A percentile compares a stretch with the other conserved stretches of the same genome.
Conservation (phyloP, 2,329 filamentous ascomycete genomes). For the Curvularia verruculosa region DNA sequence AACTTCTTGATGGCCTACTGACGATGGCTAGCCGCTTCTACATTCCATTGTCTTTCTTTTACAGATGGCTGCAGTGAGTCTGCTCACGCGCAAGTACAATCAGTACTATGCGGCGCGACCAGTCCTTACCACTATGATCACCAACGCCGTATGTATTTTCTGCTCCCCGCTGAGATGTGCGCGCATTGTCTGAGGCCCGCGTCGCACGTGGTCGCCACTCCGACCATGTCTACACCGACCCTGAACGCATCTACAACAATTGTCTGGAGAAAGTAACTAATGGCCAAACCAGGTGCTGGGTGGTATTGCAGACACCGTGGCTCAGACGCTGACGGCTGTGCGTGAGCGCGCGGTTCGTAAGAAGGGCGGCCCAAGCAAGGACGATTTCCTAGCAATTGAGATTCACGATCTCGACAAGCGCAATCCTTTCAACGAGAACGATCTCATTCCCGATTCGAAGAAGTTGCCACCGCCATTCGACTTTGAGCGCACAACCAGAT, state of each 20-base stretch:
- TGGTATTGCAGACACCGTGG: constrained; percentile 94
- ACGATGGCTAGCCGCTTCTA: constrained; percentile 73
- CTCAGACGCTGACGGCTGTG: constrained; percentile 87
- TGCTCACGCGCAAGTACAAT: constrained; percentile 87
- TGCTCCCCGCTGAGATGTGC: background rate
- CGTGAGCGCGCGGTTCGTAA: constrained; percentile 71
- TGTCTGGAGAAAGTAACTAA: constrained; percentile 15
- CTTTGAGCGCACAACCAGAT: constrained; percentile 90
- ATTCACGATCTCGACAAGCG: constrained; percentile 86
- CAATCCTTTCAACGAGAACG: constrained; percentile 68
- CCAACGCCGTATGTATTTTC: constrained; percentile 76
- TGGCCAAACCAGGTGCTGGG: constrained; percentile 65
- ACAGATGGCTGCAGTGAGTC: constrained; percentile 84
- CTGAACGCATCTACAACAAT: background rate
- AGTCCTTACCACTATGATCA: constrained; percentile 99
- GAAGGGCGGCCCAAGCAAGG: constrained; percentile 66
- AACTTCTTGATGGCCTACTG: constrained; percentile 7
- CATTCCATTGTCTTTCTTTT: constrained; percentile 84
- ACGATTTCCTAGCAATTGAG: constrained; percentile 81
- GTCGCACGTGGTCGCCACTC: background rate
- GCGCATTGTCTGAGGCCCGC: background rate
- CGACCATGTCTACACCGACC: background rate
- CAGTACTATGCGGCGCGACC: constrained; percentile 87
- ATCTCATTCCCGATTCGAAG: constrained; percentile 69
- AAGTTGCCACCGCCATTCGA: constrained; percentile 82